phyloP scores from a whole-genome alignment of 2,329 filamentous ascomycete genomes.

The Curvularia spicifera region DNA sequence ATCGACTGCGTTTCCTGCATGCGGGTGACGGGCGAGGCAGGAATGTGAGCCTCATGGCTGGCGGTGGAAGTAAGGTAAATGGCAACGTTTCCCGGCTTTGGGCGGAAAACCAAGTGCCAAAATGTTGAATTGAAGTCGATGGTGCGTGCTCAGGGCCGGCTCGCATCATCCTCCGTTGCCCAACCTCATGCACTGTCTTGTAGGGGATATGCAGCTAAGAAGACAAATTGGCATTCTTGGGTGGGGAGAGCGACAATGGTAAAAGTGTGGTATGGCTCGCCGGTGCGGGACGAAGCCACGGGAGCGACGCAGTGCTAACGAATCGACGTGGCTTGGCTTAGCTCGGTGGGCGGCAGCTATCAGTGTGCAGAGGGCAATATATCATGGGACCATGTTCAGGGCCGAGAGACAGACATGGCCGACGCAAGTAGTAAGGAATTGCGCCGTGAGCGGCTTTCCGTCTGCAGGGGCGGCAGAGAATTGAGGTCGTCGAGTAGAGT shows the following conservation, averaged over 20 bases:
- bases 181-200: slow-evolving; percentile 39
- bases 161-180: slow-evolving; percentile 42
- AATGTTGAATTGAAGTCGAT: slow-evolving; percentile 15
- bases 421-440: slow-evolving; percentile 11
- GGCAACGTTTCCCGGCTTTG: slow-evolving; percentile 35
- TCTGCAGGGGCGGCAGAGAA: neutral
- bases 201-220: slow-evolving; percentile 17
- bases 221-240: slow-evolving; percentile 41
- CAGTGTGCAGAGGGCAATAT: slow-evolving; percentile 10
- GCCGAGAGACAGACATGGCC: slow-evolving; percentile 15
- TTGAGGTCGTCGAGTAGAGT: slow-evolving; percentile 8
- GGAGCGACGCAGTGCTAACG: slow-evolving; percentile 19
- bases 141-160: slow-evolving; percentile 19
- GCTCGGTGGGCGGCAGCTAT: slow-evolving; percentile 18
- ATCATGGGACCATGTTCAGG: slow-evolving; percentile 33
- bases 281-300: slow-evolving; percentile 23
- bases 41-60: slow-evolving; percentile 46
- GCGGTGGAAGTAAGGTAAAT: slow-evolving; percentile 39
- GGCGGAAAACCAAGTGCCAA: slow-evolving; percentile 20
- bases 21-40: slow-evolving; percentile 31
- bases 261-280: slow-evolving; percentile 11
- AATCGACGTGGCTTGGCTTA: slow-evolving; percentile 12
- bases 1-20: slow-evolving; percentile 60
- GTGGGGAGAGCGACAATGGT: slow-evolving; percentile 10
- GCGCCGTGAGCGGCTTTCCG: neutral